Evolutionary conservation across 305 asterid genomes (phyloP), one percentile per base, ranked within the genome.

Genomic region (Fraxinus platypoda): DNA sequence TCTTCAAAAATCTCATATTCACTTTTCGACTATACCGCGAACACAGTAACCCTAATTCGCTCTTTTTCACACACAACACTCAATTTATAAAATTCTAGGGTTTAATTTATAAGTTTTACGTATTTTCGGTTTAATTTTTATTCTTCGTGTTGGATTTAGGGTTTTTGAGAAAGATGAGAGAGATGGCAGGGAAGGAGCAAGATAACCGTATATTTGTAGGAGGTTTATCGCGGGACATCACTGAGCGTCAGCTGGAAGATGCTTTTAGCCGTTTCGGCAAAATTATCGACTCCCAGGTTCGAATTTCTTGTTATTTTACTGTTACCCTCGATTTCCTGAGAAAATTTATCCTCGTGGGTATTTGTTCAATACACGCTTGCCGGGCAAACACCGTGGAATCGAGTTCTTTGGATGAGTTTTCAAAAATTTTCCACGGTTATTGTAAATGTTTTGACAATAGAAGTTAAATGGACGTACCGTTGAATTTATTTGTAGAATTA

Each of bases 131-230:
- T 70, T 15, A 11, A 25, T 6, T 25, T 11, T 64, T 49, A 15
- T 64, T 9, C 28, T 62, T 62, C 72, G 31, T 4, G 72, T 25
- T 64, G 72, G 33, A 64, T 15, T 84, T 84, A 30, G 43, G 52
- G 30, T 25, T 21, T 49, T 37, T 8, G 81, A 68, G 38, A 70
- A 38, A 35, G 75, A 37, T 26, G 46, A 49, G 8, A 79, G 82
- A 79, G 82, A 89, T 89, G 92, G 88, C 89, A 38, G 92, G 89
- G 49, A 89, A 83, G 59, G 92, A 86, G 11, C 82, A 76, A 2
- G 92, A 89, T 0, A 35, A 88, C 85, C 88, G 92, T 46, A 86
- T 89, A 80, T 89, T 89, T 75, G 90, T 89, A 2, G 92, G 92
- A 75, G 92, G 92, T 6, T 82, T 89, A 59, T 83, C 91, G 7